Conservation (phyloP, 305 asterid species). For the Fraxinus albicans region DNA sequence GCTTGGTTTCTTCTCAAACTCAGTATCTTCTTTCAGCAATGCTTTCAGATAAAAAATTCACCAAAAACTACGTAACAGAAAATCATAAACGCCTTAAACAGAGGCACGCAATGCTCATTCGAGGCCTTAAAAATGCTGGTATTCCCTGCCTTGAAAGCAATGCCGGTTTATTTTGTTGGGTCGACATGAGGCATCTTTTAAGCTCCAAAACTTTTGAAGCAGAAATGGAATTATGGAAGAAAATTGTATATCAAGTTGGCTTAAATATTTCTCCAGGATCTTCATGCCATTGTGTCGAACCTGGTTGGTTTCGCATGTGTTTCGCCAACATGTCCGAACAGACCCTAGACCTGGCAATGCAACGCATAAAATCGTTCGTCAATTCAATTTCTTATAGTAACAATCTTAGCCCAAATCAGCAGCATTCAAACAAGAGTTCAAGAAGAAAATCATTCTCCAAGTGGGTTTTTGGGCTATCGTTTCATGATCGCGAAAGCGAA, state of each 20-base stretch:
- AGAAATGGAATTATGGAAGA: constrained; percentile 20
- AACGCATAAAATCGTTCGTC: neutral
- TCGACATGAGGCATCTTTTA: constrained; percentile 19
- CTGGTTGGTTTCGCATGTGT: constrained; percentile 20
- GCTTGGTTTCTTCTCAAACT: constrained; percentile 18
- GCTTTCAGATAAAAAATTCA: constrained; percentile 18
- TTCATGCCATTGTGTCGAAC: constrained; percentile 20
- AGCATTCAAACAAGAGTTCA: constrained; percentile 25
- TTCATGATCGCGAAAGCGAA: constrained; percentile 40
- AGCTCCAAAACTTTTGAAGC: constrained; percentile 17
- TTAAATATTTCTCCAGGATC: constrained; percentile 20
- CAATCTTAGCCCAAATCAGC: constrained; percentile 3
- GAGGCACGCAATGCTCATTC: constrained; percentile 12
- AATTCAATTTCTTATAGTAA: neutral
- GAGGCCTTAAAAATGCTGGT: constrained; percentile 14
- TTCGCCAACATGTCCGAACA: constrained; percentile 19
- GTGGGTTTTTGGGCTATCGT: constrained; percentile 59
- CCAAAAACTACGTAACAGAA: constrained; percentile 4
- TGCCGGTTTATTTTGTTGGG: constrained; percentile 23
- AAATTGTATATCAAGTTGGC: constrained; percentile 16
- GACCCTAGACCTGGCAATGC: constrained; percentile 10
- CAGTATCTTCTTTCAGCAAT: constrained; percentile 16
- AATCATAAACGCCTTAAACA: constrained; percentile 7
- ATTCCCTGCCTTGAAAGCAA: constrained; percentile 18
- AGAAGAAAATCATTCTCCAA: constrained; percentile 40